Evolutionary conservation across 805 yeast genomes (phyloP).

Genomic region (Teunomyces barrocoloradensis): DNA sequence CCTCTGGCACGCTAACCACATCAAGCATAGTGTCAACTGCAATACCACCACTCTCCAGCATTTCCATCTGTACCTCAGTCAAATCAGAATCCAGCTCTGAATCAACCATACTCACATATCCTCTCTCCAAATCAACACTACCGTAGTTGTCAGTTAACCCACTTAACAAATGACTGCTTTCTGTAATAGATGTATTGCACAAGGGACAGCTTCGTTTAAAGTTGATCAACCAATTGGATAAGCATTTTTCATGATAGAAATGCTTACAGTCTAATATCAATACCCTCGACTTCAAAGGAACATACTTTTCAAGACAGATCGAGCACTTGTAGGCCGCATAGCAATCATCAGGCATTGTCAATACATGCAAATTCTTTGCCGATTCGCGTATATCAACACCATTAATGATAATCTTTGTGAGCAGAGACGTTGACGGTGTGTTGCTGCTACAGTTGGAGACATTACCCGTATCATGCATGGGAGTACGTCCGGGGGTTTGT

Average conservation of each 20-base stretch:
- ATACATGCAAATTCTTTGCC: slow-evolving; percentile 12
- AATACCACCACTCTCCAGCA: neutral
- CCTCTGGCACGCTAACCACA: neutral
- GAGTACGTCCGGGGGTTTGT: neutral
- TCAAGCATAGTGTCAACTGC: neutral
- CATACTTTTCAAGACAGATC: slow-evolving; percentile 56
- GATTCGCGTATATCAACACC: slow-evolving; percentile 20
- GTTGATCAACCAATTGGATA: slow-evolving; percentile 57
- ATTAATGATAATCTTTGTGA: slow-evolving; percentile 13
- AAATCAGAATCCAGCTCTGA: slow-evolving; percentile 1
- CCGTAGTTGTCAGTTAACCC: slow-evolving; percentile 16
- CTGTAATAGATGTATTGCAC: slow-evolving; percentile 37
- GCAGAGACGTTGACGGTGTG: slow-evolving; percentile 6
- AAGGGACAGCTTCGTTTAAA: slow-evolving; percentile 58
- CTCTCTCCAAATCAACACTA: slow-evolving; percentile 12
- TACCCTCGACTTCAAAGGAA: slow-evolving; percentile 45
- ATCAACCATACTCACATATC: neutral
- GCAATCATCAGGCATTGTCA: slow-evolving; percentile 31
- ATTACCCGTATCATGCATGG: neutral
- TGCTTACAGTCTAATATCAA: slow-evolving; percentile 59
- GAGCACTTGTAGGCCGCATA: slow-evolving; percentile 53
- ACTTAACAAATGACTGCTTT: slow-evolving; percentile 8
- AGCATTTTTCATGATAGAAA: slow-evolving; percentile 57
- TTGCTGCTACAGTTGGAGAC: slow-evolving; percentile 12
- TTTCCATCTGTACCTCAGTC: neutral